These are phyloP conservation scores for Boletus vinaceobasis DNA, from an alignment of 768 basidiomycete genomes.

Conservation along the genomic window DNA sequence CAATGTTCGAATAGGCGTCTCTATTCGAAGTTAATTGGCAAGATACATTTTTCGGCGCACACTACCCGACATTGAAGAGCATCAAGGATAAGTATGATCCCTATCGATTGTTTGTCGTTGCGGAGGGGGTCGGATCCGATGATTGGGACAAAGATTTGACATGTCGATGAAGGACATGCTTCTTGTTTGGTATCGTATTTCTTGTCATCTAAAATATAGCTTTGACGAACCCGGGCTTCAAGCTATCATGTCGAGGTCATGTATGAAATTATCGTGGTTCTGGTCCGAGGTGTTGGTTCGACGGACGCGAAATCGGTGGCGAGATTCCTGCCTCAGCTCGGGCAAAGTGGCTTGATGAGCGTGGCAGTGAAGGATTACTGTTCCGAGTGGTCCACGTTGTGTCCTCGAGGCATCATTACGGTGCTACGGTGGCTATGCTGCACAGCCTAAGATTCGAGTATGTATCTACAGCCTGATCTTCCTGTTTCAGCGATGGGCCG, in stretches of 20 bases:
- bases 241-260: not conserved
- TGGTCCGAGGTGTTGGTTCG: not conserved
- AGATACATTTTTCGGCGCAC: conserved; percentile 44
- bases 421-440: conserved; percentile 17
- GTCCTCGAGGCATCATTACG: conserved; percentile 21
- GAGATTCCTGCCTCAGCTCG: not conserved
- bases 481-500: not conserved
- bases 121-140: conserved; percentile 47
- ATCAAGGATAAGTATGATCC: conserved; percentile 50
- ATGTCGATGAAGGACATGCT: conserved; percentile 10
- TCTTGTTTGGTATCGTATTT: not conserved
- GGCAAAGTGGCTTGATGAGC: not conserved
- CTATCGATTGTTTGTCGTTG: conserved; percentile 41
- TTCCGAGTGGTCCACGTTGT: conserved; percentile 12
- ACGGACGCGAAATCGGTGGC: not conserved
- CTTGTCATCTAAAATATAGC: not conserved
- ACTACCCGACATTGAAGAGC: conserved; percentile 37
- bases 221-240: not conserved
- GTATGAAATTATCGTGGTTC: not conserved
- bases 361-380: not conserved
- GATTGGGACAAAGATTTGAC: conserved; percentile 39
- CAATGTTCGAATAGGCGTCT: conserved; percentile 36
- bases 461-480: not conserved
- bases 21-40: conserved; percentile 40
- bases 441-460: too few relatives aligned